Conservation (phyloP, 2,329 filamentous ascomycete species). For the Curvularia sp. region DNA sequence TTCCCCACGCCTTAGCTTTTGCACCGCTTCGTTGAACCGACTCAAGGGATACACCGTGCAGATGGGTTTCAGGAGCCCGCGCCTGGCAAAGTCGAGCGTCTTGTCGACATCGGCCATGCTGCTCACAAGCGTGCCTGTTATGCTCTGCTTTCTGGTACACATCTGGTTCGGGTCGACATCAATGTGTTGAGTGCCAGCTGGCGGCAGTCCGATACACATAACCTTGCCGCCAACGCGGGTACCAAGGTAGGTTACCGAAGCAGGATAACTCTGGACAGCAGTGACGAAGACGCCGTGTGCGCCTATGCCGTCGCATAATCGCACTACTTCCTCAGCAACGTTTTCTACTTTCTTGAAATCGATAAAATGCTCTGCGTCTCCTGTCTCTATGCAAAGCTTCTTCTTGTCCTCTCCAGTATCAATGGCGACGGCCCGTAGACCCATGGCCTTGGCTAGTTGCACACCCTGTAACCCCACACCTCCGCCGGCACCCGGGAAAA, state of each 20-base stretch:
- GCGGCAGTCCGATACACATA: conserved; percentile 60
- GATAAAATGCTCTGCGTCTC: conserved; percentile 49
- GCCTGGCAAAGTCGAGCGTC: conserved; percentile 57
- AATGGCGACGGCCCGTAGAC: conserved; percentile 46
- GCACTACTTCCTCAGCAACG: conserved; percentile 45
- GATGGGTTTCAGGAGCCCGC: conserved; percentile 60
- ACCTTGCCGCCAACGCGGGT: conserved; percentile 59
- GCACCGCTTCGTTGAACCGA: conserved; percentile 59
- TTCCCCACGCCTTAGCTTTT: conserved; percentile 59
- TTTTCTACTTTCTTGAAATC: conserved; percentile 48
- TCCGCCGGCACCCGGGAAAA: conserved; percentile 63
- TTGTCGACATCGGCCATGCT: conserved; percentile 58
- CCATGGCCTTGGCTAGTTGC: conserved; percentile 54
- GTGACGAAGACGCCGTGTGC: conserved; percentile 53
- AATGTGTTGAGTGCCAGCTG: conserved; percentile 40
- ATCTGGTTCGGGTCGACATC: conserved; percentile 47
- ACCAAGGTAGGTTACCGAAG: conserved; percentile 48
- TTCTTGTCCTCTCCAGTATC: conserved; percentile 49
- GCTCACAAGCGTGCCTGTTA: conserved; percentile 54
- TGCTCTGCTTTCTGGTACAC: conserved; percentile 47
- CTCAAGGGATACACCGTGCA: conserved; percentile 58
- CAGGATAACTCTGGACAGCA: conserved; percentile 44
- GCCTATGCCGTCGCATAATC: conserved; percentile 47
- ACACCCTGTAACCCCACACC: conserved; percentile 67
- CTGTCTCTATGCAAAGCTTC: conserved; percentile 43